Evolutionary conservation across 1,284 basidiomycete genomes (phyloP), one percentile per base, ranked within the genome.

Genomic region (Irpex lacteus): DNA sequence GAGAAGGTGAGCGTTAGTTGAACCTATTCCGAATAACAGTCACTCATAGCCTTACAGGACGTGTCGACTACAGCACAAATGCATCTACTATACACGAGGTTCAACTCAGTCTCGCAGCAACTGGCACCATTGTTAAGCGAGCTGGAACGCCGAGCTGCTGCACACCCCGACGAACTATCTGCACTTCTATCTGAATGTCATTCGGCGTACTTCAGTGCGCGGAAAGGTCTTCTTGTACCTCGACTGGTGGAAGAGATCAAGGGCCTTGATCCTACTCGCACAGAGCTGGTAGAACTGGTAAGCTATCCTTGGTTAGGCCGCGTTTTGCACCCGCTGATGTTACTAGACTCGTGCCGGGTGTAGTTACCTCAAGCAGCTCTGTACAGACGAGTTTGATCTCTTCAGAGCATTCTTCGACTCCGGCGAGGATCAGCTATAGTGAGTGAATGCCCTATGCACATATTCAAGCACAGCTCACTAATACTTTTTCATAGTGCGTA

Each of bases 71-170:
- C 91, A 1, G 92, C 94, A 0, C 87, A 91, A 69, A 85, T 85
- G 71, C 94, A 96, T 69, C 83, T 98, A 7, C 80, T 98, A 0
- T 98, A 97, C 77, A 91, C 92, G 7, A 90, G 96, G 62, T 98
- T 98, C 75, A 80, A 81, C 47, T 85, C 87, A 6, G 84, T 94
- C 0, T 86, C 94, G 0, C 72, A 81, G 3, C 87, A 89, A 21
- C 79, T 97, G 1, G 82, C 88, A 0, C 92, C 94, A 0, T 81
- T 98, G 2, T 78, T 98, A 1, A 84, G 83, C 38, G 95, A 98
- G 72, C 84, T 98, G 15, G 95, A 97, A 75, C 83, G 90, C 32
- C 84, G 95, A 4, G 89, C 90, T 0, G 70, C 77, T 26, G 77
- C 83, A 0, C 87, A 93, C 72, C 92, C 91, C 0, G 88, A 91